Base-by-base conservation (phyloP, 352 stramenopile species). In the Phytophthora parvispora region DNA sequence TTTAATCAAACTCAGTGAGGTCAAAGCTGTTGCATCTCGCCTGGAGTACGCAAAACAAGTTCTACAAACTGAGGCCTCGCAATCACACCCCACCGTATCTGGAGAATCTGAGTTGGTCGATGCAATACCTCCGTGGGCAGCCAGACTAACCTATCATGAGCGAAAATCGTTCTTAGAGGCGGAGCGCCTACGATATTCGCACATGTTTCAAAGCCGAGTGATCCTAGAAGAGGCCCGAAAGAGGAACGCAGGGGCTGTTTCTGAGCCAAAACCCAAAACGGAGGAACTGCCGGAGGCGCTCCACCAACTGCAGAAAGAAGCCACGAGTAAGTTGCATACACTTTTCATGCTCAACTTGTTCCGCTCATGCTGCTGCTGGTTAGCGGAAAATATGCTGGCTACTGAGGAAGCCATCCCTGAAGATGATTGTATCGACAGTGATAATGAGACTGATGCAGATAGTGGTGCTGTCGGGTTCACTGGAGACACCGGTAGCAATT, bases 261-360 rank as follows among this genome's bases (percentile, higher is more conserved):
- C 3, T 18, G 20, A 1, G 0, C 28, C 54, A 12, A 22, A 60
- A 54, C 3, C 12, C 22, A 51, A 38, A n/a, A 6, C 20, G 2
- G 8, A 64, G 4, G 16, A 29, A 8, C 50, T 71, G 0, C 69
- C 69, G 3, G 69, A 67, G 43, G 22, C 59, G 7, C 64, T 77
- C 4, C 45, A 67, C 27, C 27, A 60, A 5, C 63, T 90, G 2
- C 77, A 90, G 60, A 84, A 74, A 31, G 53, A 77, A 25, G 69
- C 81, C 4, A 72, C 67, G 0, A 27, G 25, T 1, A 73, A 80
- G n/a, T 38, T 93, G 32, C 78, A 82, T n/a, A 45, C 51, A 2
- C 70, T 93, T 13, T 83, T 93, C 9, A 32, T 92, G n/a, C 52
- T 60, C 15, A 91, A 91, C 57, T 57, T 91, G 16, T 80, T 93